Percentiles rank a stretch among this genome's conserved stretches.
These are phyloP conservation scores for Aspergillus asperescens DNA, from an alignment of 495 filamentous ascomycete species.

Conservation along the genomic window DNA sequence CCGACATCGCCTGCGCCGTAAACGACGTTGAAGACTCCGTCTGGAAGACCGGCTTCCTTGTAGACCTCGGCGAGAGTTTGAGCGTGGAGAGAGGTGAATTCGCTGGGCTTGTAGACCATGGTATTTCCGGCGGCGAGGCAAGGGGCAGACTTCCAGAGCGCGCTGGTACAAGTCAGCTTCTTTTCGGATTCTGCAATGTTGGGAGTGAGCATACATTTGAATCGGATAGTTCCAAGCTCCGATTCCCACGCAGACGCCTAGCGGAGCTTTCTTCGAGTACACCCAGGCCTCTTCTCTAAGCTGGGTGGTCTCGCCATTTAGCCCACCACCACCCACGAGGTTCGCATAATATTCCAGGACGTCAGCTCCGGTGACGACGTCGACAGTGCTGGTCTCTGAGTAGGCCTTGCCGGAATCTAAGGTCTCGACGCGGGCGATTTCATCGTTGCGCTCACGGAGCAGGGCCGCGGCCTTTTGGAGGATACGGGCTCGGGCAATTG, in stretches of 20 bases:
- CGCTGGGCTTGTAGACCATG: constrained; percentile 83
- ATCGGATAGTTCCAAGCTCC: constrained; percentile 85
- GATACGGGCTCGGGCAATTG: constrained; percentile 62
- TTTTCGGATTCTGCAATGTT: background rate
- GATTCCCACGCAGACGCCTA: constrained; percentile 74
- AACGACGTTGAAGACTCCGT: constrained; percentile 76
- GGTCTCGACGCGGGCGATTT: constrained; percentile 64
- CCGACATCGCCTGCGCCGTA: constrained; percentile 70
- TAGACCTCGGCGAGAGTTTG: constrained; percentile 65
- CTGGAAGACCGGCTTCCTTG: constrained; percentile 65
- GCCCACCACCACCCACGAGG: constrained; percentile 60
- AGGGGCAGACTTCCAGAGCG: constrained; percentile 79
- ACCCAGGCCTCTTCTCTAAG: constrained; percentile 67
- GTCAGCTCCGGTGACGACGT: constrained; percentile 69
- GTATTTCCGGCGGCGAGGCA: constrained; percentile 79
- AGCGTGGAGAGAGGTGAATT: constrained; percentile 71
- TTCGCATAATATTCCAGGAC: constrained; percentile 74
- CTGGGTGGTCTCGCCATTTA: constrained; percentile 64
- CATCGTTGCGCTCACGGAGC: constrained; percentile 62
- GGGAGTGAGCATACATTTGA: constrained; percentile 52
- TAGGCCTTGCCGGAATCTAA: constrained; percentile 71
- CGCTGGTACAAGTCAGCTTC: constrained; percentile 32
- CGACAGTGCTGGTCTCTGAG: constrained; percentile 69
- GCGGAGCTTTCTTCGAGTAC: constrained; percentile 66
- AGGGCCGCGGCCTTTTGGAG: constrained; percentile 62